Evolutionary conservation across 1,284 basidiomycete species (phyloP), one percentile per base, ranked within the genome.

Genomic region (Ceratobasidium sp.): DNA sequence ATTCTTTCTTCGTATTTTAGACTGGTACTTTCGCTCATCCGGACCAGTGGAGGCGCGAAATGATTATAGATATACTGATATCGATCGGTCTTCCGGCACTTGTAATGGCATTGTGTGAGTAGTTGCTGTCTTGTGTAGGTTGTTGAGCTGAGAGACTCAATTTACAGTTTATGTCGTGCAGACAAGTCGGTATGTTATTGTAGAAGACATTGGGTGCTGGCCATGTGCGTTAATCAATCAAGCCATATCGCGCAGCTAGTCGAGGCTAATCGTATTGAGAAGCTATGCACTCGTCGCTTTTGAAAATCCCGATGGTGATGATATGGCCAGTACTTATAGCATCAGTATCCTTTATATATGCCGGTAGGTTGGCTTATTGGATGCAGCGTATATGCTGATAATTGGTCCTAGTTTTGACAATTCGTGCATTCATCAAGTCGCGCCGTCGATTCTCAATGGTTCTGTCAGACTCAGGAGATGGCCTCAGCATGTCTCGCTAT

Each of bases 41-140:
- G 33, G 33, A 33, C n/a, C 44, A 80, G 77, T 60, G 49, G 20
- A 49, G 56, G 3, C 28, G 58, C 23, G 4, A 77, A 6, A 60
- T 86, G 42, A 81, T 85, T 20, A 81, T 88, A 7, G 90, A 90
- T 79, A 78, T 89, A 0, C 81, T 84, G 23, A 86, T 90, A 78
- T 87, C 86, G 10, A 79, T 88, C 56, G 87, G 86, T 0, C 76
- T 89, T 46, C 87, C 91, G 1, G 56, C 89, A 2, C 64, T 91
- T 0, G 39, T n/a, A n/a, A n/a, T n/a, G n/a, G n/a, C n/a, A n/a
- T n/a, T n/a, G n/a, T n/a, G n/a, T n/a, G n/a, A n/a, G n/a, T n/a
- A n/a, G n/a, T 79, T 15, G 88, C 91, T 84, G 82, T 85, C 39
- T 82, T 91, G 56, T 1, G 12, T 33, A 18, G 4, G 33, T 33